phyloP scores from a whole-genome alignment of 257 asterid genomes.

The Plantago ovata region DNA sequence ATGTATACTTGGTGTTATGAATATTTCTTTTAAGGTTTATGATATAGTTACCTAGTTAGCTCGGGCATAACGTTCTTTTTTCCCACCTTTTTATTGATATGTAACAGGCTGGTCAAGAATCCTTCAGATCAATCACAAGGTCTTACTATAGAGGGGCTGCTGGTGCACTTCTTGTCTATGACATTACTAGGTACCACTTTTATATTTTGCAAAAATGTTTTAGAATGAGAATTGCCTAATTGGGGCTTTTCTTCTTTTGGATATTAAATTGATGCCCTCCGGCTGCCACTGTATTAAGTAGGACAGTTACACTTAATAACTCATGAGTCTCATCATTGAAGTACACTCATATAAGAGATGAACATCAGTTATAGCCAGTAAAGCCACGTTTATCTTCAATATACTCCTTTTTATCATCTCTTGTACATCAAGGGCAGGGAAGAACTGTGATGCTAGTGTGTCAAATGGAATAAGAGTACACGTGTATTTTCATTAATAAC shows the following conservation, averaged over 20 bases:
- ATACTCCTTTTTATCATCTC: too few relatives aligned
- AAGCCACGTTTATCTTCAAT: too few relatives aligned
- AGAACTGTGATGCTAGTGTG: too few relatives aligned
- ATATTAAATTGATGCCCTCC: conserved; percentile 19
- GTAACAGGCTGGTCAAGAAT: conserved; percentile 60
- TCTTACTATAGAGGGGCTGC: conserved; percentile 66
- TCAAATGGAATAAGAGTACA: too few relatives aligned
- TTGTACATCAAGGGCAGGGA: too few relatives aligned
- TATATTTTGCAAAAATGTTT: neutral
- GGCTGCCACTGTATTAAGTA: neutral
- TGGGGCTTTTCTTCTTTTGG: conserved; percentile 5
- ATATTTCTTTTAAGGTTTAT: neutral
- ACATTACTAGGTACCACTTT: conserved; percentile 44
- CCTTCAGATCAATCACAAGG: conserved; percentile 59
- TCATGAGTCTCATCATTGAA: too few relatives aligned
- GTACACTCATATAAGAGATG: too few relatives aligned
- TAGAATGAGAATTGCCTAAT: conserved; percentile 9
- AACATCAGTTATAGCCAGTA: too few relatives aligned
- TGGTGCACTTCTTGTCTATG: conserved; percentile 59
- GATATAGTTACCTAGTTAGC: neutral
- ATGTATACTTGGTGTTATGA: neutral
- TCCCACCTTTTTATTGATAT: conserved; percentile 9
- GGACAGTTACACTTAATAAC: neutral
- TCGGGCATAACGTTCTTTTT: conserved; percentile 2
- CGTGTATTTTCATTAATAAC: too few relatives aligned